These are phyloP conservation scores for Brettanomyces nanus DNA, from an alignment of 805 yeast genomes.

Conservation along the genomic window DNA sequence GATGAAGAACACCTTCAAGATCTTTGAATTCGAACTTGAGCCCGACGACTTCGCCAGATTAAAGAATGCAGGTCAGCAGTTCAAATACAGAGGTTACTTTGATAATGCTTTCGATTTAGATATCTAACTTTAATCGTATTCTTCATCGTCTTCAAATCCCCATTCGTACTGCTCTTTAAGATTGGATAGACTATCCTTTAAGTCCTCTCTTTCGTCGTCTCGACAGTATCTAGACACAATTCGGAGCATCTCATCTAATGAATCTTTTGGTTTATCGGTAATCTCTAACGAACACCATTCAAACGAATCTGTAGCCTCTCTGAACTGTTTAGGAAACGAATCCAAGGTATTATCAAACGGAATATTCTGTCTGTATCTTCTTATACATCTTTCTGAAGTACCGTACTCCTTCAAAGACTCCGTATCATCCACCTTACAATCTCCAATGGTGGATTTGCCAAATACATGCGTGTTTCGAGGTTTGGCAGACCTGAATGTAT, in stretches of 20 bases:
- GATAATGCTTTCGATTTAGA: neutral
- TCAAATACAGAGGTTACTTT: conserved; percentile 1
- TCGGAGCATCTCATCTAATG: conserved; percentile 18
- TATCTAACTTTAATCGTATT: conserved; percentile 1
- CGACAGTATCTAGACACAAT: conserved; percentile 20
- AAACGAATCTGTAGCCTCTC: conserved; percentile 2
- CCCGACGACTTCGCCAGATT: conserved; percentile 41
- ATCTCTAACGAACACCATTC: conserved; percentile 13
- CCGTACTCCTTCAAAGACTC: conserved; percentile 9
- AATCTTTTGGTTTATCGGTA: conserved; percentile 17
- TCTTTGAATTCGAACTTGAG: conserved; percentile 47
- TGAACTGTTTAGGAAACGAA: conserved; percentile 26
- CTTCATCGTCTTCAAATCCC: conserved; percentile 35
- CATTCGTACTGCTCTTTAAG: conserved; percentile 39
- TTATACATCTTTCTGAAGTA: conserved; percentile 11
- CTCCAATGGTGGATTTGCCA: conserved; percentile 19
- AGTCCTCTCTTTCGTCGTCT: conserved; percentile 46
- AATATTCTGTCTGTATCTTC: conserved; percentile 7
- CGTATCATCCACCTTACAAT: conserved; percentile 9
- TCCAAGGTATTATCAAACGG: conserved; percentile 17
- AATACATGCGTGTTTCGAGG: conserved; percentile 14
- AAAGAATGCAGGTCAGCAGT: conserved; percentile 30
- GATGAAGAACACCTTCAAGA: conserved; percentile 44
- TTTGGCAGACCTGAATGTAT: neutral
- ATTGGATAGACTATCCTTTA: conserved; percentile 39